Percentiles rank a stretch among this genome's conserved stretches.
These are phyloP conservation scores for Mortierella polycephala DNA, from an alignment of 371 early-diverging fungal species.

Conservation along the genomic window DNA sequence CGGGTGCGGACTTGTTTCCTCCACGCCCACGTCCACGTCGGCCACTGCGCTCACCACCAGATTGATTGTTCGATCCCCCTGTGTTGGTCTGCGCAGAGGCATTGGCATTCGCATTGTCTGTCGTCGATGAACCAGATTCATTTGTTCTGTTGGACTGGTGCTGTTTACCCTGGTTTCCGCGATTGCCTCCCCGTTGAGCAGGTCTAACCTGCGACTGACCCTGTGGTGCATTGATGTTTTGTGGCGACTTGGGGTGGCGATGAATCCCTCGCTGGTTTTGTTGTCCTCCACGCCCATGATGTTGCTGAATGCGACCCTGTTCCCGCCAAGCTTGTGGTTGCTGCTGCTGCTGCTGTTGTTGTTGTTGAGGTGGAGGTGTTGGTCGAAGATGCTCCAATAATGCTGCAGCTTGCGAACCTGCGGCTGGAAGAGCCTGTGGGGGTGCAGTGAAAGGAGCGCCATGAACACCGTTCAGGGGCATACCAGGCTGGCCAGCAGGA, in stretches of 20 bases:
- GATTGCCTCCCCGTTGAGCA: conserved; percentile 24
- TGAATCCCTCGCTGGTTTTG: conserved; percentile 27
- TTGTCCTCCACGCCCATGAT: conserved; percentile 16
- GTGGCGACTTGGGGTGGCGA: conserved; percentile 41
- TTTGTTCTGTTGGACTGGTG: neutral
- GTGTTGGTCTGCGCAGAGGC: conserved; percentile 9
- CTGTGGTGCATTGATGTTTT: conserved; percentile 8
- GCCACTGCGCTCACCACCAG: conserved; percentile 16
- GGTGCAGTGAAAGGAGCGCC: conserved; percentile 1
- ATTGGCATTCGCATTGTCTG: conserved; percentile 4
- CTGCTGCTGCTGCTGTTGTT: conserved; percentile 28
- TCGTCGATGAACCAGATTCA: conserved; percentile 4
- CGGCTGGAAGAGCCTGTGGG: conserved; percentile 27
- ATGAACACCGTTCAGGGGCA: conserved; percentile 8
- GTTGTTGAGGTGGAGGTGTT: conserved; percentile 1
- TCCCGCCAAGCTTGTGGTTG: conserved; percentile 23
- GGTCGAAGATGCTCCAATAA: conserved; percentile 29
- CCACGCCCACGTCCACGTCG: conserved; percentile 44
- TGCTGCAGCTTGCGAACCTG: conserved; percentile 30
- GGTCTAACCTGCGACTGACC: conserved; percentile 5
- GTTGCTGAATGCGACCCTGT: conserved; percentile 20
- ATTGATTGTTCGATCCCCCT: conserved; percentile 9
- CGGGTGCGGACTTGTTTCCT: conserved; percentile 10
- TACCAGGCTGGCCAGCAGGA: conserved; percentile 14
- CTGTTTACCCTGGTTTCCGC: conserved; percentile 4